Base-by-base conservation (phyloP, 176 grass and related monocot genomes). In the Cenchrus americanus region DNA sequence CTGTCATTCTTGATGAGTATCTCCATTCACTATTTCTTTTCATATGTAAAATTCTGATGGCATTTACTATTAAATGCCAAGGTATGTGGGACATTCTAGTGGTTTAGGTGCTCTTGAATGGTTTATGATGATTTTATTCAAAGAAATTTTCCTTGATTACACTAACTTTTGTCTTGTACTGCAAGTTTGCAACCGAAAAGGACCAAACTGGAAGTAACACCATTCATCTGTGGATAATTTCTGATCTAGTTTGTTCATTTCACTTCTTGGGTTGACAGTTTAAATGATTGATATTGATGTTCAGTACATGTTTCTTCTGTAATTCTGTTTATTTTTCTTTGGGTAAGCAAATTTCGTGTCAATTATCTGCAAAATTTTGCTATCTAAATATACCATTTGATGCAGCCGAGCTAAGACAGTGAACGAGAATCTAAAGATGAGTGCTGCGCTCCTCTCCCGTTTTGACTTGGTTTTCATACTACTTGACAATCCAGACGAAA, bases 381-480 rank as follows among this genome's bases (percentile, higher is more conserved):
- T 15, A 49, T 68, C 12, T 68, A 66, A 73, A 14, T 77, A 6
- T 85, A 77, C 1, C 44, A 1, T 82, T 73, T 90, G 75, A 34
- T 90, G 67, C 93, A 94, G 96, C 80, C 93, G 91, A 80, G 93
- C 85, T 62, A 98, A 95, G 89, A 98, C 93, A 48, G 96, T 95
- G 66, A 92, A 95, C 21, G 96, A 98, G 80, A 95, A 95, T 69
- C 74, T 98, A 64, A 93, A 93, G 78, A 95, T 95, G 96, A 93
- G 82, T 83, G 91, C 93, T 14, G 85, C 96, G 42, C 91, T 98
- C 34, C 85, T 98, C 68, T 95, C 96, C 59, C 91, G 93, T 10
- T 98, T 98, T 85, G 96, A 95, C 89, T 90, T 98, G 63, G 87
- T 95, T 83, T 98, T 98, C 63, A 95, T 98, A 86, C 89, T 95